Evolutionary conservation across 164 flowering plant genomes (phyloP).

Genomic region (Vitis labrusca): DNA sequence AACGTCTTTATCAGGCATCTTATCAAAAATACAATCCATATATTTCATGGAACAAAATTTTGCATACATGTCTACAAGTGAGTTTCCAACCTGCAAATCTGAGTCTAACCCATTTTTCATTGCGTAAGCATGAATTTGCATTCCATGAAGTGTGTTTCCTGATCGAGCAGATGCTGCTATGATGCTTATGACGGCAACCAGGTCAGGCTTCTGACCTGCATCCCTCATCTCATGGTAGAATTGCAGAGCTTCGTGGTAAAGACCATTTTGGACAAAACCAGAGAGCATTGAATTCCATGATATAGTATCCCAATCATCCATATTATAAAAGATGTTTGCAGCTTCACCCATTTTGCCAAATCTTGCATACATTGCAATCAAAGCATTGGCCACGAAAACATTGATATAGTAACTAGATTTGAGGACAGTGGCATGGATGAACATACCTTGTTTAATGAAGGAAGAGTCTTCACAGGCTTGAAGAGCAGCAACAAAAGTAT

Average conservation of each 20-base stretch:
- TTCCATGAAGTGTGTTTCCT: slow-evolving; percentile 55
- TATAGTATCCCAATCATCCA: slow-evolving; percentile 55
- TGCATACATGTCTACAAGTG: slow-evolving; percentile 81
- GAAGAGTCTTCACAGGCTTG: slow-evolving; percentile 60
- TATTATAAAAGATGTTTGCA: slow-evolving; percentile 32
- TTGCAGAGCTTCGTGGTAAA: slow-evolving; percentile 51
- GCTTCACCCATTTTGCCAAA: slow-evolving; percentile 54
- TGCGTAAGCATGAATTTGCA: slow-evolving; percentile 76
- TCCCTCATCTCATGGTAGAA: slow-evolving; percentile 49
- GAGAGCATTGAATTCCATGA: slow-evolving; percentile 86
- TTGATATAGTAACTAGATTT: slow-evolving; percentile 39
- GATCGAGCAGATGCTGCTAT: slow-evolving; percentile 60
- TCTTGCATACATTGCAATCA: slow-evolving; percentile 72
- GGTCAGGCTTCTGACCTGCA: slow-evolving; percentile 49
- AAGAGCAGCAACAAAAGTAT: slow-evolving; percentile 67
- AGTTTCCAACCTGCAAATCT: slow-evolving; percentile 65
- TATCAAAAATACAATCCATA: slow-evolving; percentile 49
- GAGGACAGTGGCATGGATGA: slow-evolving; percentile 67
- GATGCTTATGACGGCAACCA: slow-evolving; percentile 50
- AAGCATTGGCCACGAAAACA: slow-evolving; percentile 69
- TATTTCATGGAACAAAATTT: slow-evolving; percentile 49
- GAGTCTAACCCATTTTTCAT: slow-evolving; percentile 52
- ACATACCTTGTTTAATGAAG: slow-evolving; percentile 47
- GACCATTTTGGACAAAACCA: slow-evolving; percentile 67
- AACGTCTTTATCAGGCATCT: slow-evolving; percentile 51